Conservation (phyloP, 192 early-diverging fungal species). For the Entophlyctis luteolus region DNA sequence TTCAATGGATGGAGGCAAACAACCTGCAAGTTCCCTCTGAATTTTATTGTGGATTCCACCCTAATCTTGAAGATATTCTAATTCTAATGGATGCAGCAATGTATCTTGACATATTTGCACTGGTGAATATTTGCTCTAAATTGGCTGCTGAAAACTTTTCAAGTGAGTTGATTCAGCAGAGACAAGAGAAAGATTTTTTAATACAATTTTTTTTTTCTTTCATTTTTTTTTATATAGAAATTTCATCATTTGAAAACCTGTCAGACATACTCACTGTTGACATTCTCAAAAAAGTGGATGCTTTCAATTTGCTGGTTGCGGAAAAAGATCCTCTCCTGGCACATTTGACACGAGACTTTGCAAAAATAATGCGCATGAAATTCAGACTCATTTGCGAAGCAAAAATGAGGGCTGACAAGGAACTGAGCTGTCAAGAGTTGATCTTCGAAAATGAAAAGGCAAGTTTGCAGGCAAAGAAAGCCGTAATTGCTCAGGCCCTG, state of each 20-base stretch:
- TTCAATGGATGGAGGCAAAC: neutral
- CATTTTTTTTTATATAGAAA: neutral
- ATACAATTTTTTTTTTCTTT: too few species aligned
- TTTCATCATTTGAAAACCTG: neutral
- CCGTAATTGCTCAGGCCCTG: too few species aligned
- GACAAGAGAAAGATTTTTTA: too few species aligned
- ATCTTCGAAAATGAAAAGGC: too few species aligned
- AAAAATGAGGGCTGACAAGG: neutral
- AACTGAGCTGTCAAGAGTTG: too few species aligned
- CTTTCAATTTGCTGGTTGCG: neutral
- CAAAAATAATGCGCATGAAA: neutral
- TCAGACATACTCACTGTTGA: neutral
- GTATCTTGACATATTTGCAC: neutral
- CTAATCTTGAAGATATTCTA: neutral
- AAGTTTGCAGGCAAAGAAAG: too few species aligned
- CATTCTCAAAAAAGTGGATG: conserved; percentile 3
- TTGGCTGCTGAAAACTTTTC: neutral
- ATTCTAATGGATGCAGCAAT: conserved; percentile 7
- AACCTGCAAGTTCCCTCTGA: neutral
- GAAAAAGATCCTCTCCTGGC: neutral
- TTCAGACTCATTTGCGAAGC: neutral
- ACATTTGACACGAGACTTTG: neutral
- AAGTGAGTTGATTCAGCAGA: neutral
- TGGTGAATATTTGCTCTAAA: neutral
- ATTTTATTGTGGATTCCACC: too few species aligned